A percentile compares a stretch with the other conserved stretches of the same genome.
Conservation (phyloP, 441 rosid genomes). For the Erodium texanum region DNA sequence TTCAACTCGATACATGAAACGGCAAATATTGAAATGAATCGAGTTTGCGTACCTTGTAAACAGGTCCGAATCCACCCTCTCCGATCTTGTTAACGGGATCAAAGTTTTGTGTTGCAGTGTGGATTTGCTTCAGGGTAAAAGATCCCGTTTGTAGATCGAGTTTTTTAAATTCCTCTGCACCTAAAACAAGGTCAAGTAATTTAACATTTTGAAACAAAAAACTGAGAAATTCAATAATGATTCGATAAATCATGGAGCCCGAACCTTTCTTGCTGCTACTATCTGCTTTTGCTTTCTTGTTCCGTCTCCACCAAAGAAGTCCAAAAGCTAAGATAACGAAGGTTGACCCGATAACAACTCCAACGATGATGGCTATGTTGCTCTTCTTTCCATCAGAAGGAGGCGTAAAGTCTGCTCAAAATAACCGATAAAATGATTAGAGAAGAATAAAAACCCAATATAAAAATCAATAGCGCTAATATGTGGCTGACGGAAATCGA, state of each 20-base stretch:
- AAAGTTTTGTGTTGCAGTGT: slow-evolving; percentile 57
- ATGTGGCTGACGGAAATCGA: too few relatives aligned
- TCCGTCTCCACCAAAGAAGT: slow-evolving; percentile 37
- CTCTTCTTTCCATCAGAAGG: slow-evolving; percentile 16
- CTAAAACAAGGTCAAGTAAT: background rate
- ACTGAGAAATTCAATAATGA: too few relatives aligned
- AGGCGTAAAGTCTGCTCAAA: slow-evolving; percentile 37
- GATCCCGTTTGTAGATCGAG: slow-evolving; percentile 37
- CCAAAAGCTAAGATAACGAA: slow-evolving; percentile 31
- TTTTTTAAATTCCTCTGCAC: slow-evolving; percentile 23
- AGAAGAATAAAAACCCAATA: background rate
- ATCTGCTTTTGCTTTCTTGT: slow-evolving; percentile 15
- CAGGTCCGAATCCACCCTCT: slow-evolving; percentile 83
- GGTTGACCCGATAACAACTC: slow-evolving; percentile 21
- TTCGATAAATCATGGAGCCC: background rate
- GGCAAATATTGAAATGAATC: too few relatives aligned
- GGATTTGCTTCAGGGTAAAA: slow-evolving; percentile 57
- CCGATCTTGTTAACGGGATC: slow-evolving; percentile 61
- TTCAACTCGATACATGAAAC: background rate
- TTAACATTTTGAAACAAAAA: background rate
- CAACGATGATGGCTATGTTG: slow-evolving; percentile 23
- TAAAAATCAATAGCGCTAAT: background rate
- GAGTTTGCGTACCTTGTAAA: slow-evolving; percentile 44
- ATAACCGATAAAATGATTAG: background rate
- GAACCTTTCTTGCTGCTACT: slow-evolving; percentile 29